Conservation (phyloP, 139 green algal species). For the Gonium pectorale region DNA sequence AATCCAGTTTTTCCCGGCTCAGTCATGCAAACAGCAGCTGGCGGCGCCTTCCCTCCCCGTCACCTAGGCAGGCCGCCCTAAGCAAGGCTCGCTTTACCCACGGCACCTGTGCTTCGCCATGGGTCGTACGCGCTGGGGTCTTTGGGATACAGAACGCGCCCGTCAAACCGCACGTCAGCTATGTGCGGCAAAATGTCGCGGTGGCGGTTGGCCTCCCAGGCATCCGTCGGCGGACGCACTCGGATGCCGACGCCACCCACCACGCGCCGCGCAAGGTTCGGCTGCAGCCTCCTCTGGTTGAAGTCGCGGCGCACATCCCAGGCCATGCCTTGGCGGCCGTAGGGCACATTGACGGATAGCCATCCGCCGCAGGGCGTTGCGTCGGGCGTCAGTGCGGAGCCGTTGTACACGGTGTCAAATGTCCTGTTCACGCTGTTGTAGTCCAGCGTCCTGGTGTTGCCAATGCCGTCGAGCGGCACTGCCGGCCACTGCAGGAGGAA, state of each 20-base stretch:
- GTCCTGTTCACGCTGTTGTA: background rate
- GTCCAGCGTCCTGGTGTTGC: background rate
- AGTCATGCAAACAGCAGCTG: no score
- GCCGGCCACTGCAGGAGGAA: conserved; percentile 22
- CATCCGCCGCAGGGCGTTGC: no score
- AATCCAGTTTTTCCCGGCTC: no score
- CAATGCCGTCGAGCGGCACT: background rate
- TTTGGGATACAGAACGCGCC: conserved; percentile 11
- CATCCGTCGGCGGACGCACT: background rate
- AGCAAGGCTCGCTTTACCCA: no score
- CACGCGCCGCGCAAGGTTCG: background rate
- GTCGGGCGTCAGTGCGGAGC: no score
- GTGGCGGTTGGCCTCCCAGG: background rate
- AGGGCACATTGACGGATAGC: no score
- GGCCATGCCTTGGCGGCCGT: no score
- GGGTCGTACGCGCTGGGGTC: background rate
- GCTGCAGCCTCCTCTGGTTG: conserved; percentile 18
- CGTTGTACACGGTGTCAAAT: no score
- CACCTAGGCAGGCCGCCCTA: no score
- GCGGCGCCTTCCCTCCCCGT: no score
- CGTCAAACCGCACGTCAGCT: background rate
- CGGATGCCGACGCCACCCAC: conserved; percentile 20
- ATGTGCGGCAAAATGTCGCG: background rate
- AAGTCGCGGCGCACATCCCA: background rate
- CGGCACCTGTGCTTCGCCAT: no score